Conservation (phyloP, 2,329 filamentous ascomycete species). For the Aureobasidium sp. region DNA sequence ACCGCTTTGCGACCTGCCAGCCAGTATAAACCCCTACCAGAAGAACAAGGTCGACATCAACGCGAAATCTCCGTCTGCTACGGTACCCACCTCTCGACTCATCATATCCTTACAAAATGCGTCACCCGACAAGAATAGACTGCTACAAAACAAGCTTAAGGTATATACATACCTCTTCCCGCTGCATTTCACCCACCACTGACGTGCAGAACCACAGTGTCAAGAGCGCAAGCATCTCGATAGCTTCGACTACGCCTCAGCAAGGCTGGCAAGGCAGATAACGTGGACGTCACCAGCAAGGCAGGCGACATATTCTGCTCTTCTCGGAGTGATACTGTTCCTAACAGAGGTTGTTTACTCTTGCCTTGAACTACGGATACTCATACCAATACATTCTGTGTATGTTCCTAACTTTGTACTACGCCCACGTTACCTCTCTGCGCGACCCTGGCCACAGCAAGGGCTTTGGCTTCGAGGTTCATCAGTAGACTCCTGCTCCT, state of each 20-base stretch:
- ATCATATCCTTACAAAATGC: slow-evolving; percentile 54
- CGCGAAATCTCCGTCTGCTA: slow-evolving; percentile 49
- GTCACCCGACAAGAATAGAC: slow-evolving; percentile 84
- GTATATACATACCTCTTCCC: slow-evolving; percentile 27
- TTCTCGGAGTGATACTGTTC: too few relatives aligned
- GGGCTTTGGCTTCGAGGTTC: too few relatives aligned
- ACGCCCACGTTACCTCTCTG: too few relatives aligned
- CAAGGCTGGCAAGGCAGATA: slow-evolving; percentile 92
- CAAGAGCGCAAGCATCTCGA: slow-evolving; percentile 96
- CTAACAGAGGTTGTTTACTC: too few relatives aligned
- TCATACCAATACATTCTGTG: too few relatives aligned
- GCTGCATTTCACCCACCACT: background rate
- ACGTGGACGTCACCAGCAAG: slow-evolving; percentile 79
- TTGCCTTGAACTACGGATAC: too few relatives aligned
- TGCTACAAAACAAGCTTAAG: slow-evolving; percentile 96
- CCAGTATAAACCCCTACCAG: slow-evolving; percentile 82
- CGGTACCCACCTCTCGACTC: background rate
- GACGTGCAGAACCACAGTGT: slow-evolving; percentile 3
- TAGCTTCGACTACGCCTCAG: slow-evolving; percentile 89
- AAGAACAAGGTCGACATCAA: slow-evolving; percentile 97
- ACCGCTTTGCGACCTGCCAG: background rate
- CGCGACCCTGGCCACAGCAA: too few relatives aligned
- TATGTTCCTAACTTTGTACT: too few relatives aligned
- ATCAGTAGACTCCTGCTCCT: too few relatives aligned
- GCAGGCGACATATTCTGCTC: too few relatives aligned